phyloP scores from a whole-genome alignment of 2,329 filamentous ascomycete species.

The Sordariomycetes sp. region DNA sequence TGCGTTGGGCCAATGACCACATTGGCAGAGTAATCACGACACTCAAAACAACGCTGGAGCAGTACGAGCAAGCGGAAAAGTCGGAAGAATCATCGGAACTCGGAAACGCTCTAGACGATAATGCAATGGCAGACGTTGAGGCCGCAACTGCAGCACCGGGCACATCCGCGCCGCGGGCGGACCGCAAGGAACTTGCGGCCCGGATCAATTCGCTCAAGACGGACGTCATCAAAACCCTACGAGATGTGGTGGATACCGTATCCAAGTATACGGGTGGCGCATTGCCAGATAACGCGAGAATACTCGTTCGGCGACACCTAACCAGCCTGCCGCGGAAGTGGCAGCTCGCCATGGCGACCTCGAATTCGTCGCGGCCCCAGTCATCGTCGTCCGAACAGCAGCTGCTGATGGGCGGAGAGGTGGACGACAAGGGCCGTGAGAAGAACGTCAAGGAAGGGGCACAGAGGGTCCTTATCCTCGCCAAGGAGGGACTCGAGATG shows the following conservation, averaged over 20 bases:
- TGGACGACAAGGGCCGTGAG: conserved; percentile 21
- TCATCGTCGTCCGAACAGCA: conserved; percentile 6
- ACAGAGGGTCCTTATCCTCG: conserved; percentile 72
- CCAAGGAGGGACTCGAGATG: conserved; percentile 87
- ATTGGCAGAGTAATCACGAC: conserved; percentile 66
- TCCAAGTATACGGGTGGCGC: conserved; percentile 87
- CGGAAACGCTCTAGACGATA: conserved; percentile 8
- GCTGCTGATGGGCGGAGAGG: conserved; percentile 21
- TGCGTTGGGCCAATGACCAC: conserved; percentile 73
- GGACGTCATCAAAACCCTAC: conserved; percentile 69
- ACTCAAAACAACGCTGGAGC: conserved; percentile 64
- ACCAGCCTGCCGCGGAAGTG: conserved; percentile 78
- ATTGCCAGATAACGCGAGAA: conserved; percentile 76
- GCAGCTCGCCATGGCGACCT: conserved; percentile 52
- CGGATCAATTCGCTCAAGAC: conserved; percentile 57
- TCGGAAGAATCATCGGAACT: conserved; percentile 2
- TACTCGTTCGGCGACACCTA: conserved; percentile 74
- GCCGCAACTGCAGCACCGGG: conserved; percentile 10
- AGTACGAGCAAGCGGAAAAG: conserved; percentile 50
- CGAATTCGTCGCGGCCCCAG: conserved; percentile 12
- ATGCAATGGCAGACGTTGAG: conserved; percentile 14
- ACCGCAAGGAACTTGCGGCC: conserved; percentile 40
- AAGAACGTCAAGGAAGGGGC: conserved; percentile 45
- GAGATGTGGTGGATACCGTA: conserved; percentile 73
- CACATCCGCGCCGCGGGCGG: conserved; percentile 17